These are phyloP conservation scores for Beauveria caledonica DNA, from an alignment of 2,329 filamentous ascomycete genomes.

Conservation along the genomic window DNA sequence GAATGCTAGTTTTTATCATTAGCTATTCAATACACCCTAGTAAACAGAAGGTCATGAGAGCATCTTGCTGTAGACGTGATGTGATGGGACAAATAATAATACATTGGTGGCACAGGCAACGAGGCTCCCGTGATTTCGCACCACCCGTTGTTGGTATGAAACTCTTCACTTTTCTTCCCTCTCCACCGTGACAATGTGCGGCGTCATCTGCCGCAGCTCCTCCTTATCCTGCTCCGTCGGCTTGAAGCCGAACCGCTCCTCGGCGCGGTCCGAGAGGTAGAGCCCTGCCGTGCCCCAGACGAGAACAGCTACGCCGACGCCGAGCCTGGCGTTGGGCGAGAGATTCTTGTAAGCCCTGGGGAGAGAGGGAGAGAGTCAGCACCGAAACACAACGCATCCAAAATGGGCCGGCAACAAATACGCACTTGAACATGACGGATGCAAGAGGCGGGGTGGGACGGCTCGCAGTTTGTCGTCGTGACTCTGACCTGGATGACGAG, in stretches of 20 bases:
- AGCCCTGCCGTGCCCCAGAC: slow-evolving; percentile 68
- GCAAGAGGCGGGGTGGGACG: no score
- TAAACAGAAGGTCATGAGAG: background rate
- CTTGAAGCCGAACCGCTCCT: slow-evolving; percentile 63
- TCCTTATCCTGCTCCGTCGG: slow-evolving; percentile 67
- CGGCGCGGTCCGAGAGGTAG: slow-evolving; percentile 63
- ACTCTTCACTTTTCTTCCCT: slow-evolving; percentile 12
- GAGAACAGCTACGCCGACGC: slow-evolving; percentile 67
- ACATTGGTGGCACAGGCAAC: background rate
- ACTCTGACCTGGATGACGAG: no score
- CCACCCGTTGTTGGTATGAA: background rate
- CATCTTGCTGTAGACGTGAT: background rate
- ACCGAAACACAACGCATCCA: no score
- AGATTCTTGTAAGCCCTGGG: slow-evolving; percentile 64
- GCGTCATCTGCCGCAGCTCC: slow-evolving; percentile 51
- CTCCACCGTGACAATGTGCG: slow-evolving; percentile 55
- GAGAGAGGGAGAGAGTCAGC: background rate
- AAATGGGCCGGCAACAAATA: no score
- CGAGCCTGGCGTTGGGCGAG: slow-evolving; percentile 58
- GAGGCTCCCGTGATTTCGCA: background rate
- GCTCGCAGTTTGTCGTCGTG: no score
- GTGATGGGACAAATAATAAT: background rate
- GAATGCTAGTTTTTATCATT: slow-evolving; percentile 6
- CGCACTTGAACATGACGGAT: no score
- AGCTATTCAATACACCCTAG: background rate